Evolutionary conservation across 768 basidiomycete species (phyloP).

Genomic region (Boletus tylopilopsis): DNA sequence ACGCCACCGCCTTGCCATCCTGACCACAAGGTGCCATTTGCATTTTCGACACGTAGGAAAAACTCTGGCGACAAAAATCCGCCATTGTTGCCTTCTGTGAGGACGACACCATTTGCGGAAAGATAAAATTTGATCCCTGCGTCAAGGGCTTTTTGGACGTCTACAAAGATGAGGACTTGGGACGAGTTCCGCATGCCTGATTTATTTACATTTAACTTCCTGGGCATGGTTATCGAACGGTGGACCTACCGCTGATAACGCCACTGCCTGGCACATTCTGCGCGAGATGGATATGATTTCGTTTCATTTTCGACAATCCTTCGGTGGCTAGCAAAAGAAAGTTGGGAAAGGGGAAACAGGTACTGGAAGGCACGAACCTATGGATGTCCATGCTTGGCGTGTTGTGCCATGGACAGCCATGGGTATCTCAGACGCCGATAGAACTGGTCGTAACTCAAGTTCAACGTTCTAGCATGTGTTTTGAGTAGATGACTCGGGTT

Average conservation of each 20-base stretch:
- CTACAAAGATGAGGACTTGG: slow-evolving; percentile 77
- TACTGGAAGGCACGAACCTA: slow-evolving; percentile 46
- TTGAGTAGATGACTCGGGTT: background rate
- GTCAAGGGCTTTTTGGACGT: slow-evolving; percentile 65
- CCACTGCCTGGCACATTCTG: slow-evolving; percentile 65
- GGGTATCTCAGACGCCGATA: slow-evolving; percentile 59
- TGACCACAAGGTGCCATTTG: slow-evolving; percentile 14
- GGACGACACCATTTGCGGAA: slow-evolving; percentile 84
- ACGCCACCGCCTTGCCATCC: slow-evolving; percentile 21
- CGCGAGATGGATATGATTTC: slow-evolving; percentile 93
- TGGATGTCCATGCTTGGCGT: slow-evolving; percentile 61
- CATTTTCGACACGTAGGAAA: slow-evolving; percentile 67
- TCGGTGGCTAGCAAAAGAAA: slow-evolving; percentile 43
- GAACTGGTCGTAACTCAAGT: slow-evolving; percentile 60
- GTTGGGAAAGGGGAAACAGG: background rate
- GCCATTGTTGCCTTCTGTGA: slow-evolving; percentile 69
- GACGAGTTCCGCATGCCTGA: slow-evolving; percentile 80
- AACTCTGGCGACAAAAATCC: slow-evolving; percentile 61
- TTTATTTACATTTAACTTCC: background rate
- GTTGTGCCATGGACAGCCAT: slow-evolving; percentile 85
- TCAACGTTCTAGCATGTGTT: slow-evolving; percentile 51
- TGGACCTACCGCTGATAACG: slow-evolving; percentile 70
- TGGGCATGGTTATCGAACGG: background rate
- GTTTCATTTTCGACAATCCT: slow-evolving; percentile 79
- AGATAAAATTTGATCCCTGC: slow-evolving; percentile 71